These are phyloP conservation scores for Peribolospora kevripleyi DNA, from an alignment of 768 basidiomycete species.

Conservation along the genomic window DNA sequence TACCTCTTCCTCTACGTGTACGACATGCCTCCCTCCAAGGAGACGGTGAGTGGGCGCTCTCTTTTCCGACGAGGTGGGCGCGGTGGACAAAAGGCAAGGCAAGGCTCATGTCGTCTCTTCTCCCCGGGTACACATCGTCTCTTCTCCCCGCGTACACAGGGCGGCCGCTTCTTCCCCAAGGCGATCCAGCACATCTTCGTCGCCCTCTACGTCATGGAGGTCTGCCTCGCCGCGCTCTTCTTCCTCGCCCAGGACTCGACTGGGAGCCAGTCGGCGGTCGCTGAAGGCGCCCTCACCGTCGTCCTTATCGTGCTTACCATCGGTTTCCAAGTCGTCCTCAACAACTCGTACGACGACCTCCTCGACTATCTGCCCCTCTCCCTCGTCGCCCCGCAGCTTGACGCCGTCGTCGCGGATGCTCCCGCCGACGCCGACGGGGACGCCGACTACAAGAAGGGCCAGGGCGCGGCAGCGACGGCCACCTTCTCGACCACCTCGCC, in stretches of 20 bases:
- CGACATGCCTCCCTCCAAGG: conserved; percentile 10
- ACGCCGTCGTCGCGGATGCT: not conserved
- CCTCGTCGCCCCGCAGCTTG: conserved; percentile 21
- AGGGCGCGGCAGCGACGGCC: not conserved
- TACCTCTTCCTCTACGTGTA: conserved; percentile 47
- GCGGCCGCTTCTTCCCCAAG: conserved; percentile 84
- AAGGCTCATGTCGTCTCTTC: too few relatives aligned
- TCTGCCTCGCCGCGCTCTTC: conserved; percentile 67
- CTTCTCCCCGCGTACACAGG: conserved; percentile 16
- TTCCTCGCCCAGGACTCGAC: conserved; percentile 49
- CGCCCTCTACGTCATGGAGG: conserved; percentile 71
- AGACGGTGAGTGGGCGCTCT: conserved; percentile 4
- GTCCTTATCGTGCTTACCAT: conserved; percentile 65
- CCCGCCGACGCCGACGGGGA: not conserved
- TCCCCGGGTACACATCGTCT: not conserved
- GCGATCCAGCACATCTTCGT: conserved; percentile 84
- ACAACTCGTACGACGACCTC: conserved; percentile 58
- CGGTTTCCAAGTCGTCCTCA: conserved; percentile 48
- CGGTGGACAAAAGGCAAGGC: too few relatives aligned
- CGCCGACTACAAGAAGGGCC: not conserved
- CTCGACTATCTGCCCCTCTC: conserved; percentile 48
- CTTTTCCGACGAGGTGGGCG: too few relatives aligned
- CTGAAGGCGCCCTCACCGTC: conserved; percentile 62
- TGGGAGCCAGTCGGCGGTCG: conserved; percentile 31
- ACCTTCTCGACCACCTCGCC: not conserved